These are phyloP conservation scores for Rhinocladiella similis DNA, from an alignment of 2,329 filamentous ascomycete genomes.

Conservation along the genomic window DNA sequence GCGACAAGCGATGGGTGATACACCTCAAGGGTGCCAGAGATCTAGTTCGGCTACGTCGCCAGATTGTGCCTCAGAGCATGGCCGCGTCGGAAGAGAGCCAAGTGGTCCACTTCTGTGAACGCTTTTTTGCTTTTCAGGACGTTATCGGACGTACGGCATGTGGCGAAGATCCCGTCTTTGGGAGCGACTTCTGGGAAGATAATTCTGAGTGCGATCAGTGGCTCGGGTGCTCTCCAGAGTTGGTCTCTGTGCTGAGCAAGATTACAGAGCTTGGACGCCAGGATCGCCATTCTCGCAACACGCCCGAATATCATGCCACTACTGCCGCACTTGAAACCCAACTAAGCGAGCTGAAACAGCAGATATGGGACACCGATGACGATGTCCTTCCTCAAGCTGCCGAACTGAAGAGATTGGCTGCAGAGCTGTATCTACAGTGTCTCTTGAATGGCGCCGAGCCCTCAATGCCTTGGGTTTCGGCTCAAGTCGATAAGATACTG, in stretches of 20 bases:
- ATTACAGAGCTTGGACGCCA: slow-evolving; percentile 49
- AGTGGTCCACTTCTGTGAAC: slow-evolving; percentile 33
- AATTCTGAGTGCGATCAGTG: slow-evolving; percentile 44
- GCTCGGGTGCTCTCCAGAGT: slow-evolving; percentile 51
- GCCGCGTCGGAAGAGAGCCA: background rate
- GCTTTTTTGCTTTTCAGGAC: slow-evolving; percentile 54
- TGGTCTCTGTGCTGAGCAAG: slow-evolving; percentile 48
- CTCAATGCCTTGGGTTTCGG: slow-evolving; percentile 32
- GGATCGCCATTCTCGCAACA: background rate
- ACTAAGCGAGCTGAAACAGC: slow-evolving; percentile 38
- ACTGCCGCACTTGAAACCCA: slow-evolving; percentile 38
- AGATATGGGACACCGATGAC: slow-evolving; percentile 35
- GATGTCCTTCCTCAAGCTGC: slow-evolving; percentile 38
- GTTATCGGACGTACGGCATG: slow-evolving; percentile 54
- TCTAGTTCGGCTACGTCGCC: slow-evolving; percentile 44
- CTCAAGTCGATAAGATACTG: slow-evolving; percentile 6
- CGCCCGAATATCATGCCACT: slow-evolving; percentile 32
- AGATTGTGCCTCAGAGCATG: background rate
- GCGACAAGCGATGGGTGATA: slow-evolving; percentile 49
- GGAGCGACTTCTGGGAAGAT: slow-evolving; percentile 48
- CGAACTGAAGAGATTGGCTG: slow-evolving; percentile 45
- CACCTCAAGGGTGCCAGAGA: slow-evolving; percentile 51
- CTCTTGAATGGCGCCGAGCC: slow-evolving; percentile 46
- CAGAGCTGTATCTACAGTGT: slow-evolving; percentile 49
- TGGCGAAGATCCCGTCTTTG: slow-evolving; percentile 49